Percentiles rank a stretch among this genome's conserved stretches.
Conservation (phyloP, 164 flowering plant species). For the Akebia trifoliata region DNA sequence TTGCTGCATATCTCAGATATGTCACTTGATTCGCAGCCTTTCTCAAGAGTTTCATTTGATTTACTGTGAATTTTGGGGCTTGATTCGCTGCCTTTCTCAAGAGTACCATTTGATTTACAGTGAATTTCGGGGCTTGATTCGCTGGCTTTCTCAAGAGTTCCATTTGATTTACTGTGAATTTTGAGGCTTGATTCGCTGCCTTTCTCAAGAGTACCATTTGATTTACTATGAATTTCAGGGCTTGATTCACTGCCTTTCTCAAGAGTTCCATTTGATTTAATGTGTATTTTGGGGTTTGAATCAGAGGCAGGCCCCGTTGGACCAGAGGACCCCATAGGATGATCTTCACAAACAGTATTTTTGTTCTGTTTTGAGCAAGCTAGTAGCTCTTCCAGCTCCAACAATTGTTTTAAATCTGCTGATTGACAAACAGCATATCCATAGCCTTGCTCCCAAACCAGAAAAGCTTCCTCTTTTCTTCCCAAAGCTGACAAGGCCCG, state of each 20-base stretch:
- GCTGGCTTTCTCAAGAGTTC: conserved; percentile 14
- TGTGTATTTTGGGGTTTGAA: conserved; percentile 20
- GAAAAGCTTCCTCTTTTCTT: conserved; percentile 68
- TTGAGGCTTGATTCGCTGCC: conserved; percentile 12
- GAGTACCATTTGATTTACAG: conserved; percentile 15
- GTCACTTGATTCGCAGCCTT: conserved; percentile 13
- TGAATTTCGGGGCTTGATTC: conserved; percentile 19
- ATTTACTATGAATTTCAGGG: conserved; percentile 20
- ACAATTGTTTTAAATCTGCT: conserved; percentile 73
- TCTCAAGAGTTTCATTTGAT: conserved; percentile 19
- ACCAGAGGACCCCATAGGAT: conserved; percentile 23
- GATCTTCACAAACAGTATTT: conserved; percentile 19
- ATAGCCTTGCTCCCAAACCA: conserved; percentile 79
- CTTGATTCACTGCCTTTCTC: conserved; percentile 17
- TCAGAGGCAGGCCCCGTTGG: conserved; percentile 22
- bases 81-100: conserved; percentile 17
- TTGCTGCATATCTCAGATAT: conserved; percentile 19
- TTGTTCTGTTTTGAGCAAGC: conserved; percentile 36
- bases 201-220: conserved; percentile 18
- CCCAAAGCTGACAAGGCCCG: conserved; percentile 75
- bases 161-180: conserved; percentile 18
- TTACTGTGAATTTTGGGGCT: conserved; percentile 21
- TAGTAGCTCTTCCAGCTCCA: conserved; percentile 85
- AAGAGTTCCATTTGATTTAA: conserved; percentile 20
- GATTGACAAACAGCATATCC: conserved; percentile 60